Evolutionary conservation across 2,329 filamentous ascomycete species (phyloP).

Genomic region (Cladophialophora exuberans): DNA sequence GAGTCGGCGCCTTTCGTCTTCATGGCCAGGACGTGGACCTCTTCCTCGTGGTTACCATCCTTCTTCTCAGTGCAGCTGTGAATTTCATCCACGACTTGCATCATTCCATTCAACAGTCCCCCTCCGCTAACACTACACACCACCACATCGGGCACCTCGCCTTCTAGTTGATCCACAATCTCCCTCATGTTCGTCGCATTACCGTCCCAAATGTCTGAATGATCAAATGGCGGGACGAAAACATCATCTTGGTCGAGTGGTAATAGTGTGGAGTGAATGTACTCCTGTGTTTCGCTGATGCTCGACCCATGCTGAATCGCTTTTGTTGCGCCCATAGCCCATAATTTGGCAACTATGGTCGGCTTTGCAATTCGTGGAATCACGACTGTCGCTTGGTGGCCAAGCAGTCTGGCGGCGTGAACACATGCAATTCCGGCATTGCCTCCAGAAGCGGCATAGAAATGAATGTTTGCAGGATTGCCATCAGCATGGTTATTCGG

Average conservation of each 20-base stretch:
- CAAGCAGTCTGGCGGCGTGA: slow-evolving; percentile 68
- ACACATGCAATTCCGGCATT: slow-evolving; percentile 85
- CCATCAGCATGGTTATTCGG: too few relatives aligned
- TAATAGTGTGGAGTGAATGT: slow-evolving; percentile 60
- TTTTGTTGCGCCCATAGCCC: slow-evolving; percentile 64
- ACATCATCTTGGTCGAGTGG: slow-evolving; percentile 41
- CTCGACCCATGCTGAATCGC: slow-evolving; percentile 70
- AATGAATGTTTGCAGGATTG: slow-evolving; percentile 61
- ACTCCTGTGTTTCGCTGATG: slow-evolving; percentile 70
- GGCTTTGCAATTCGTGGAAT: slow-evolving; percentile 67
- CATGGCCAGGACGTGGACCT: slow-evolving; percentile 65
- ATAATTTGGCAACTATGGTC: slow-evolving; percentile 72
- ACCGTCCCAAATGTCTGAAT: slow-evolving; percentile 50
- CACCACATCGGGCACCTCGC: slow-evolving; percentile 64
- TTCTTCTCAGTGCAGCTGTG: slow-evolving; percentile 33
- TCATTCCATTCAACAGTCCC: slow-evolving; percentile 75
- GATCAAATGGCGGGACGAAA: slow-evolving; percentile 53
- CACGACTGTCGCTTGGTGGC: slow-evolving; percentile 72
- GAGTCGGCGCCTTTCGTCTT: slow-evolving; percentile 77
- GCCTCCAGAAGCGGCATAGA: slow-evolving; percentile 79
- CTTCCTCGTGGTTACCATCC: too few relatives aligned
- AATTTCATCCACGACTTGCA: slow-evolving; percentile 61
- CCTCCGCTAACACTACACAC: slow-evolving; percentile 81
- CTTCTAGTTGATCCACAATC: slow-evolving; percentile 44
- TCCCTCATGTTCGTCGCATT: slow-evolving; percentile 50